Percentiles rank a stretch among this genome's conserved stretches.
phyloP scores from a whole-genome alignment of 805 yeast species.

The Wickerhamomyces ciferrii region DNA sequence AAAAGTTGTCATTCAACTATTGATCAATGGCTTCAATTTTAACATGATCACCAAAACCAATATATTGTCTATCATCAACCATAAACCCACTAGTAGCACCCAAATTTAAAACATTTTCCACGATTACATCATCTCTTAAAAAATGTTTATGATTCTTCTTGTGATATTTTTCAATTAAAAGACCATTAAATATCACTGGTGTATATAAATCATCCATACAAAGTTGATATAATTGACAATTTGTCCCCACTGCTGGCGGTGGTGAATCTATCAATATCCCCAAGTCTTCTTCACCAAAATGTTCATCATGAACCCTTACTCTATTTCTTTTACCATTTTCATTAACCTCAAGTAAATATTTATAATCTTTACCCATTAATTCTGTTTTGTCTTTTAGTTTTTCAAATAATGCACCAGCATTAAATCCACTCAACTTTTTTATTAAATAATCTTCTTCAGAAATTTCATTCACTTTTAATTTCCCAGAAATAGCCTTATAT shows the following conservation, averaged over 20 bases:
- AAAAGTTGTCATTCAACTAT: too few relatives aligned
- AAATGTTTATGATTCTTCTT: neutral
- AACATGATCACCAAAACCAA: neutral
- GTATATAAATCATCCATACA: neutral
- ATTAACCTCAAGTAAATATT: neutral
- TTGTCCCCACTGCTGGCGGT: neutral
- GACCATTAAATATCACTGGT: neutral
- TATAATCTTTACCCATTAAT: neutral
- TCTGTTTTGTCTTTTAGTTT: neutral
- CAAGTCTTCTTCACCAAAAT: neutral
- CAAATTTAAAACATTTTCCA: neutral
- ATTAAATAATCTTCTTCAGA: neutral
- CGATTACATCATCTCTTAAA: neutral
- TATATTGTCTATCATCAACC: neutral
- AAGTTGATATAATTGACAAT: neutral
- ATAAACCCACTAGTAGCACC: neutral
- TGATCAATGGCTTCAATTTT: neutral
- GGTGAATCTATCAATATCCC: neutral
- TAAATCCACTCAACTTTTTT: neutral
- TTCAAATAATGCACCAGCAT: neutral
- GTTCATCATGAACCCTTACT: neutral
- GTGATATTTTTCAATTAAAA: neutral
- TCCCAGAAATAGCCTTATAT: neutral
- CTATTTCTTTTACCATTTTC: neutral
- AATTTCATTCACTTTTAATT: neutral